Evolutionary conservation across 2,329 filamentous ascomycete genomes (phyloP), one percentile per base, ranked within the genome.

Genomic region (Knoxdaviesia proteae): DNA sequence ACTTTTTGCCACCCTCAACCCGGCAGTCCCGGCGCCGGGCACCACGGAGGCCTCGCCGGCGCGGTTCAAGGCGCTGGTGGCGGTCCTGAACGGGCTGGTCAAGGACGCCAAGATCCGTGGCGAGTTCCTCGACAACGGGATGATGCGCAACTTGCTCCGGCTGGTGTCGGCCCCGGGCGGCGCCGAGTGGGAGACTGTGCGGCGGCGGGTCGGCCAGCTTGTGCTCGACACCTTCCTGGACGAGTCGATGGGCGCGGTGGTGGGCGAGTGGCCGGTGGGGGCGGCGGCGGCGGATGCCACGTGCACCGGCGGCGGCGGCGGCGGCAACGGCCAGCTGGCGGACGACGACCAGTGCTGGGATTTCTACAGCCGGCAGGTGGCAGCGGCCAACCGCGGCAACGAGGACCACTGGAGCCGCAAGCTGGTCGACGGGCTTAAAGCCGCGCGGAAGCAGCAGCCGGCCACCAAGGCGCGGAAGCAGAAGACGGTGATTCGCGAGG

Each of bases 201-300:
- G 69, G 52, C 64, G 63, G 45, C 72, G 68, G 51, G 66, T 69
- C 30, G 71, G 68, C 2, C 63, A 73, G 46, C 61, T 80, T 44
- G 63, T 78, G 32, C 62, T 70, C 34, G 77, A 81, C 51, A 75
- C 66, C 46, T 81, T 80, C 52, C 58, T 81, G n/a, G 76, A 81
- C 51, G 65, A 68, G 47, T 64, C 69, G 44, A 74, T 77, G 64
- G 74, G 74, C 36, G 74, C 74, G 3, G 59, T 61, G 30, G 48
- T 67, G 11, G 70, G 71, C 0, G 57, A 71, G 47, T 79, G 72
- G 72, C 73, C 73, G 0, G 59, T 48, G 29, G 50, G 48, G 20
- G 48, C 51, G 5, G 56, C 56, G 40, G 50, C 53, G 36, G 53
- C 54, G 30, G 59, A 62, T 20, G 20, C 20, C 20, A 20, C 20